Evolutionary conservation across 305 asterid species (phyloP).

Genomic region (Rubia tinctorum): DNA sequence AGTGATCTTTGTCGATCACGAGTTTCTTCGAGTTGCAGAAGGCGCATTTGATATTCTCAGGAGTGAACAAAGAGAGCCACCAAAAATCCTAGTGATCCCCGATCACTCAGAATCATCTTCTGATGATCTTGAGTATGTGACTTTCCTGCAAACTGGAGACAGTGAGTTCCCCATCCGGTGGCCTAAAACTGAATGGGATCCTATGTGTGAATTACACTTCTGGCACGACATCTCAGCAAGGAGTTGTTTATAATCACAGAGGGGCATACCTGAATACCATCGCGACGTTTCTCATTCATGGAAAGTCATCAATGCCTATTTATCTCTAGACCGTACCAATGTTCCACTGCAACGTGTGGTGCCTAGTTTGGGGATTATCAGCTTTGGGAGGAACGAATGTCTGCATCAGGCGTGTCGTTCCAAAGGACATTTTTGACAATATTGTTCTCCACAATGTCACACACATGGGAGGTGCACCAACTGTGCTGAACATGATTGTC

Average conservation of each 20-base stretch:
- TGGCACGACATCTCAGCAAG: conserved; percentile 85
- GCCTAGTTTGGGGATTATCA: conserved; percentile 77
- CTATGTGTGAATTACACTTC: conserved; percentile 86
- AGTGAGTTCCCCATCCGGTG: conserved; percentile 25
- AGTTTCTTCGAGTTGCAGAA: conserved; percentile 45
- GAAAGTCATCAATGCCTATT: conserved; percentile 52
- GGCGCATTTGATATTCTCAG: conserved; percentile 49
- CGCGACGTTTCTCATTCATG: conserved; percentile 50
- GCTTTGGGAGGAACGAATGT: conserved; percentile 83
- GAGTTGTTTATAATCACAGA: conserved; percentile 79
- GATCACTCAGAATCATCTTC: conserved; percentile 26
- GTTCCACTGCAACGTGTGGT: conserved; percentile 97
- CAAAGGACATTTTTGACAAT: conserved; percentile 51
- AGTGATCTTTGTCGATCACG: conserved; percentile 67
- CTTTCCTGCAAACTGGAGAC: conserved; percentile 49
- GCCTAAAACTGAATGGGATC: conserved; percentile 74
- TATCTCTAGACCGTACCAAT: conserved; percentile 98
- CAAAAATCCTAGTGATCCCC: conserved; percentile 43
- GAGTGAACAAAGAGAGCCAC: conserved; percentile 31
- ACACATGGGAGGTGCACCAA: conserved; percentile 91
- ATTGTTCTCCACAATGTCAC: conserved; percentile 57
- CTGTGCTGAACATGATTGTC: conserved; percentile 77
- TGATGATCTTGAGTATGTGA: conserved; percentile 41
- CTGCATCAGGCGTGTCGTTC: conserved; percentile 59
- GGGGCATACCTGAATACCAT: conserved; percentile 84